Percentiles rank a stretch among this genome's conserved stretches.
Evolutionary conservation across 129 eudicot genomes (phyloP).

Genomic region (Apium graveolens): DNA sequence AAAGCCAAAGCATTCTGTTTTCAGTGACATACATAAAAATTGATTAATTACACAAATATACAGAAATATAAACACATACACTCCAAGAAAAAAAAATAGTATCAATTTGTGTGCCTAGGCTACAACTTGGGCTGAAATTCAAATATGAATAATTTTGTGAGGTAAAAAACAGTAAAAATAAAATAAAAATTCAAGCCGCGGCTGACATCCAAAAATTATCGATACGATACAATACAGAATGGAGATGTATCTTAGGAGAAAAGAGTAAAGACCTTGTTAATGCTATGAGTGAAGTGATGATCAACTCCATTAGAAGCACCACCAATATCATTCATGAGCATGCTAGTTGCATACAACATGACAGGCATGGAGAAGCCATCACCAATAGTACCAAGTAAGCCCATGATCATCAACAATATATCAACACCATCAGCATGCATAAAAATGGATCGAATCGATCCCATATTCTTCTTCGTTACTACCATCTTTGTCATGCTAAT

Average conservation of each 20-base stretch:
- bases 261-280: slow-evolving; percentile 21
- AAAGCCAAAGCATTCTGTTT: slow-evolving; percentile 37
- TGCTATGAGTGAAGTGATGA: slow-evolving; percentile 11
- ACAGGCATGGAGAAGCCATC: slow-evolving; percentile 38
- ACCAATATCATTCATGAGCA: slow-evolving; percentile 40
- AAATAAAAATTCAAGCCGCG: no score
- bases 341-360: slow-evolving; percentile 22
- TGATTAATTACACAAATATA: neutral
- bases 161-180: no score
- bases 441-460: slow-evolving; percentile 36
- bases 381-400: slow-evolving; percentile 37
- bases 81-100: neutral
- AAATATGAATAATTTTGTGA: no score
- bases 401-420: slow-evolving; percentile 30
- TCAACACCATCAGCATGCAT: slow-evolving; percentile 48
- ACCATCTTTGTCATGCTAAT: neutral
- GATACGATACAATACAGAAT: no score
- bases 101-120: neutral
- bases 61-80: neutral
- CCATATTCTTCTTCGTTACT: slow-evolving; percentile 2
- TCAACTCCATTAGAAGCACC: neutral
- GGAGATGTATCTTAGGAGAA: no score
- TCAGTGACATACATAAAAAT: neutral
- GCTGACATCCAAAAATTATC: no score
- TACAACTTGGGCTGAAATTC: no score